Percentiles rank a stretch among this genome's conserved stretches.
phyloP scores from a whole-genome alignment of 2,329 filamentous ascomycete species.

The Stenocarpella maydis region DNA sequence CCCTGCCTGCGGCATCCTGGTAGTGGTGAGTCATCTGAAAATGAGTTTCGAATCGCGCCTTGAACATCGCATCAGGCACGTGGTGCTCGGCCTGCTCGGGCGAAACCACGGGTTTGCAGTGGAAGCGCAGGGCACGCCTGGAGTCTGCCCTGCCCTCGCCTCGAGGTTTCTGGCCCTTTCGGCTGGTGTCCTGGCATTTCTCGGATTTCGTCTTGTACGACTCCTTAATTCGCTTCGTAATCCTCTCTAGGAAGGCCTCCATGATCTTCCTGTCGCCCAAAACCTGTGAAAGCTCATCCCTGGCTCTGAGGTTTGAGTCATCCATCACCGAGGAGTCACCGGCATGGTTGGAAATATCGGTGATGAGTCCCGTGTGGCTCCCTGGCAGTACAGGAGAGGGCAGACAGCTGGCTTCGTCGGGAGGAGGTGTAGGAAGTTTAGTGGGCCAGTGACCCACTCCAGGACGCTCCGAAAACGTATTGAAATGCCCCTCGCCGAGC shows the following conservation, averaged over 20 bases:
- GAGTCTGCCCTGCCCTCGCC: neutral
- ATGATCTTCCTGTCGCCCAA: constrained; percentile 15
- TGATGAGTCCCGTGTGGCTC: neutral
- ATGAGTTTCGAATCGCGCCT: neutral
- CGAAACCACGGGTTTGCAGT: neutral
- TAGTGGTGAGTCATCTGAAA: constrained; percentile 7
- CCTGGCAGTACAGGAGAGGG: neutral
- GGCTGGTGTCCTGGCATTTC: neutral
- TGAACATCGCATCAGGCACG: neutral
- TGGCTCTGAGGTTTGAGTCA: neutral
- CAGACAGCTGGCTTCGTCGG: neutral
- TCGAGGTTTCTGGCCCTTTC: neutral
- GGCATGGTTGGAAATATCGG: neutral
- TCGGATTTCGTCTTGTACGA: constrained; percentile 1
- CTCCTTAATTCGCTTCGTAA: constrained; percentile 16
- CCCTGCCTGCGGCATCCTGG: neutral
- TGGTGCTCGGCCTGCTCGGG: neutral
- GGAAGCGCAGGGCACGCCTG: neutral
- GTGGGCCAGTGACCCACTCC: neutral
- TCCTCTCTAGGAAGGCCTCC: neutral
- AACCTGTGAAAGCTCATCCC: neutral
- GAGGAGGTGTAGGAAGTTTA: neutral
- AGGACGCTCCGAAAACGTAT: neutral
- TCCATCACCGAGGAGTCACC: neutral
- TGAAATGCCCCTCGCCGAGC: neutral